These are phyloP conservation scores for Scheffersomyces lignosus DNA, from an alignment of 805 yeast genomes.

Conservation along the genomic window DNA sequence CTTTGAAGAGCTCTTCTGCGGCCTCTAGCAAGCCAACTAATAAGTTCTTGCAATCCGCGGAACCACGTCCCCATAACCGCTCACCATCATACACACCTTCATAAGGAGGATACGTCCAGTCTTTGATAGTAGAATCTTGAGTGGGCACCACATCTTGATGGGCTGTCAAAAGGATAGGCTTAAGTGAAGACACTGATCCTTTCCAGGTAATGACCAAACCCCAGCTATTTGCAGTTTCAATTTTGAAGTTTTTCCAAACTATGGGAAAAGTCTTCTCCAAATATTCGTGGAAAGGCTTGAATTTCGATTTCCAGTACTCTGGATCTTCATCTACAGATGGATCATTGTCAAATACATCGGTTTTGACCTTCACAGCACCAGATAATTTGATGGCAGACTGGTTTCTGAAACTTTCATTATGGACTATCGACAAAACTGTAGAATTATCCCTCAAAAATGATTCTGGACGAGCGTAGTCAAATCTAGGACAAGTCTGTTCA, in stretches of 20 bases:
- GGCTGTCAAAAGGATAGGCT: constrained; percentile 23
- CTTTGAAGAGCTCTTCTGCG: constrained; percentile 9
- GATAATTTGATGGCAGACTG: constrained; percentile 13
- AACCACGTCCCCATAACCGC: constrained; percentile 40
- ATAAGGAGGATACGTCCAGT: constrained; percentile 40
- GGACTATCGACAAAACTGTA: constrained; percentile 15
- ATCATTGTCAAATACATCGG: constrained; percentile 14
- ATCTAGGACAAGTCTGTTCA: constrained; percentile 2
- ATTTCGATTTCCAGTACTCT: constrained; percentile 15
- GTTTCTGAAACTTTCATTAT: constrained; percentile 12
- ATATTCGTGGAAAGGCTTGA: constrained; percentile 17
- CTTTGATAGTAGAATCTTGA: constrained; percentile 17
- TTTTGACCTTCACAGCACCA: constrained; percentile 14
- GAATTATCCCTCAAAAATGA: constrained; percentile 17
- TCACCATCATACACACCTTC: constrained; percentile 39
- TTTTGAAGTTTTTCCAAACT: constrained; percentile 10
- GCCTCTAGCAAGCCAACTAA: constrained; percentile 22
- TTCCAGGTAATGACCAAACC: constrained; percentile 23
- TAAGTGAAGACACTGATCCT: constrained; percentile 13
- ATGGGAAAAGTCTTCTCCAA: constrained; percentile 17
- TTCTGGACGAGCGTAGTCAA: constrained; percentile 24
- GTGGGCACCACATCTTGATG: constrained; percentile 27
- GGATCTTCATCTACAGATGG: constrained; percentile 14
- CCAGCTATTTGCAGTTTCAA: constrained; percentile 16
- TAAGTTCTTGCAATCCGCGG: constrained; percentile 34